Conservation (phyloP, 129 eudicot genomes). For the Pseudognaphalium luteoalbum region DNA sequence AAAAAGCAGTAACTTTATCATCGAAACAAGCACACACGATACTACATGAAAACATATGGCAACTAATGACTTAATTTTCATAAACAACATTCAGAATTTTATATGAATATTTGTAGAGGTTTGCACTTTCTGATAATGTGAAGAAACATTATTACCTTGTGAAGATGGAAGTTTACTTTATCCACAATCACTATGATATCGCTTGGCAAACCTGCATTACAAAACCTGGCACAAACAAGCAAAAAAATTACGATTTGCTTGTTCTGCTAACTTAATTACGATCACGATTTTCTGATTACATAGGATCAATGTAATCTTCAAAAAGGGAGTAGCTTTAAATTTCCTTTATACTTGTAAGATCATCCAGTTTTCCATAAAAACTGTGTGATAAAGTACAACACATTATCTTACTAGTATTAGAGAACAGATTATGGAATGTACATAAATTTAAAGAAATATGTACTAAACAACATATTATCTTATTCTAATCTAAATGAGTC, state of each 20-base stretch:
- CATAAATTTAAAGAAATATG: background rate
- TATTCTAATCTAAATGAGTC: background rate
- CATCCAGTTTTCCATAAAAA: background rate
- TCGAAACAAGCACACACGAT: constrained; percentile 3
- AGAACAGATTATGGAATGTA: background rate
- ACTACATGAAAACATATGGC: constrained; percentile 3
- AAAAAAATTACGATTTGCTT: background rate
- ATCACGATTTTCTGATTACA: background rate
- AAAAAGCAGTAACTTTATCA: background rate
- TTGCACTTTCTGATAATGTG: background rate
- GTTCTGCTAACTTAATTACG: background rate
- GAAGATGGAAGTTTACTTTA: constrained; percentile 67
- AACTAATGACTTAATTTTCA: constrained; percentile 3
- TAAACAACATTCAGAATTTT: background rate
- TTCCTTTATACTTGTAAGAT: background rate
- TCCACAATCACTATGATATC: constrained; percentile 60
- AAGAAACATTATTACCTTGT: constrained; percentile 62
- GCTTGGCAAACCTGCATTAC: constrained; percentile 72
- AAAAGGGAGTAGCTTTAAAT: background rate
- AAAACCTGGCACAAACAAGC: constrained; percentile 54
- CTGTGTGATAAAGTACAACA: background rate
- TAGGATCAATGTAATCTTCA: background rate
- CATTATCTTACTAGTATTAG: background rate
- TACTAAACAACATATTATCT: background rate
- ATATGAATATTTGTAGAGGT: background rate